Evolutionary conservation across 1,284 basidiomycete genomes (phyloP), one percentile per base, ranked within the genome.

Genomic region (Marasmius fiardii): DNA sequence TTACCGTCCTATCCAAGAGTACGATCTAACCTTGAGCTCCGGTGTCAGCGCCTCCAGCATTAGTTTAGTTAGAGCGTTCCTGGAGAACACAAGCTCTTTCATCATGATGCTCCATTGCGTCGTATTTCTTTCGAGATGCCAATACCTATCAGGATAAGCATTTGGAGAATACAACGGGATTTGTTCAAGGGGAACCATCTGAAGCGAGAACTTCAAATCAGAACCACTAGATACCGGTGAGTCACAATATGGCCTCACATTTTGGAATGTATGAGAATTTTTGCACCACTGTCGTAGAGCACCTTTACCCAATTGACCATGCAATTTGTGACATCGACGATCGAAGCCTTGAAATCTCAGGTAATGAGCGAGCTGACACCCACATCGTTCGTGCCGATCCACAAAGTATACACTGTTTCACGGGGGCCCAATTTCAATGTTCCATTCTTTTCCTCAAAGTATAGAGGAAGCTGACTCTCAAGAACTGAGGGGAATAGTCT

Each of bases 21-120:
- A 41, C 4, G 21, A 51, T 56, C 67, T 61, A 37, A 67, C 71
- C 71, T 53, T 61, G 12, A 72, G 64, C 2, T 56, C 63, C 4
- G 76, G 72, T 5, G 67, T 71, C 28, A 78, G 64, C 3, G 67
- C 68, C 53, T 74, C 61, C 8, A 80, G 69, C 71, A 76, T 71
- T 7, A 78, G 64, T 52, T 73, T 64, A 0, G 76, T 73, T 39
- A 80, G 64, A 26, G 63, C 64, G 58, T 81, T 79, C 11, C 77
- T 75, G 0, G 74, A 66, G 7, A 69, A 63, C 2, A 72, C 69
- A 44, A 79, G 69, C 58, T 81, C 78, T 4, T 60, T 70, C 71
- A 80, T 80, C 62, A 69, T 69, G 11, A 80, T 67, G 58, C 68
- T 76, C 78, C 79, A 81, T 63, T 74, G 74, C 0, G 78, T 80